Base-by-base conservation (phyloP, 768 basidiomycete species). In the Sarcomyxa edulis region DNA sequence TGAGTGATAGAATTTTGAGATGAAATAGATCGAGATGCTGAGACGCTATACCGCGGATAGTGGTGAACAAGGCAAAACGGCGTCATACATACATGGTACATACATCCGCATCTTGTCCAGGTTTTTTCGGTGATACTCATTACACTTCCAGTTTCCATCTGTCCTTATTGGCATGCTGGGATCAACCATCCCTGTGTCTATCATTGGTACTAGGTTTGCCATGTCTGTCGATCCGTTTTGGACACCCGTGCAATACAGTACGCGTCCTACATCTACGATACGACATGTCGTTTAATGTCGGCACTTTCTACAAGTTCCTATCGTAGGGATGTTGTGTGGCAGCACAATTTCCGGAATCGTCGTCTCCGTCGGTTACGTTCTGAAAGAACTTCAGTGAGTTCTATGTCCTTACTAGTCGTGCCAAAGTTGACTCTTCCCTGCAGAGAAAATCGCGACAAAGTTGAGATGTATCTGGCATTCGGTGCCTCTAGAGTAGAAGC, bases 291-390 rank as follows among this genome's bases (percentile, higher is more conserved):
- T 28, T 46, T 35, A 15, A 9, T 11, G 6, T 34, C 41, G 5
- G 48, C 35, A 14, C 19, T 29, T 25, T 20, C 21, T 32, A 15
- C 21, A 35, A 89, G 87, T 91, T 37, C 88, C 85, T 5, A 76
- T 90, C 37, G 71, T 89, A 6, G 88, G 91, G 6, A 93, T 92
- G 91, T 66, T 92, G 2, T 83, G 87, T 27, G 89, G 89, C 2
- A 78, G 74, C 39, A 80, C 86, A 1, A 82, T 93, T 36, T 81
- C 82, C 0, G 78, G 80, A 1, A 74, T 92, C 6, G 80, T 87
- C 2, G 75, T 93, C 1, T 71, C 81, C 2, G 65, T 83, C 3
- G 76, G 72, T 38, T 80, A 73, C 39, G 71, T 90, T n/a, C 64
- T 89, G 32, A 84, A 77, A 45, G 87, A 92, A 49, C 60, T 94